These are phyloP conservation scores for Cryptosporidium parvum DNA, from an alignment of 169 alveolate genomes.

Conservation along the genomic window DNA sequence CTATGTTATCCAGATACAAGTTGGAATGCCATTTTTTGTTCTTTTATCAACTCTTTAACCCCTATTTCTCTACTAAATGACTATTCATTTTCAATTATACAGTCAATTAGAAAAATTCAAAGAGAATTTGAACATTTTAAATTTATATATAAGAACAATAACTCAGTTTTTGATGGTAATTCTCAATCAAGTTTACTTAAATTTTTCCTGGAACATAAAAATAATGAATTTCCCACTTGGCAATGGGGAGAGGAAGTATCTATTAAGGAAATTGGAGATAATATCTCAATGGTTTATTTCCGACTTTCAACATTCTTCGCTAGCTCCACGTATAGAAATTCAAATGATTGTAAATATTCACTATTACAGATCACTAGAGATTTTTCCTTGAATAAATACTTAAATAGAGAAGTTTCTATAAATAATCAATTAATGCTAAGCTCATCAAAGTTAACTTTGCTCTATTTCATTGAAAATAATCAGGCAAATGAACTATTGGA, in stretches of 20 bases:
- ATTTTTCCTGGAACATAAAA: neutral
- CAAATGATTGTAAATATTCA: neutral
- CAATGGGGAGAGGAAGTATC: neutral
- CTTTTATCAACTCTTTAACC: slow-evolving; percentile 7
- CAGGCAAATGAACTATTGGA: slow-evolving; percentile 5
- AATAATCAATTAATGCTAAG: neutral
- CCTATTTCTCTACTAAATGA: neutral
- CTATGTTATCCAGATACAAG: slow-evolving; percentile 3
- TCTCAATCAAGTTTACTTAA: neutral
- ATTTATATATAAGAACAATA: neutral
- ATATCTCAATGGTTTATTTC: slow-evolving; percentile 17
- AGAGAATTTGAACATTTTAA: slow-evolving; percentile 11
- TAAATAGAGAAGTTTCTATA: neutral
- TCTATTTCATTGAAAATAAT: slow-evolving; percentile 11
- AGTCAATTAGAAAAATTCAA: slow-evolving; percentile 34
- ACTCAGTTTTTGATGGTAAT: neutral
- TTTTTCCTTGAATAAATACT: slow-evolving; percentile 2
- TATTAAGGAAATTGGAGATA: neutral
- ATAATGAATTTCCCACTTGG: neutral
- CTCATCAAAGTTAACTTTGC: slow-evolving; percentile 28
- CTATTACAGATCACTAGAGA: slow-evolving; percentile 43
- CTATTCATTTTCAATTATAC: slow-evolving; percentile 17
- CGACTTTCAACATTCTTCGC: slow-evolving; percentile 46
- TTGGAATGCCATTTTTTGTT: slow-evolving; percentile 8
- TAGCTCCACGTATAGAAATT: neutral